Evolutionary conservation across 2,329 filamentous ascomycete genomes (phyloP).

Genomic region (Verticillium alfalfae): DNA sequence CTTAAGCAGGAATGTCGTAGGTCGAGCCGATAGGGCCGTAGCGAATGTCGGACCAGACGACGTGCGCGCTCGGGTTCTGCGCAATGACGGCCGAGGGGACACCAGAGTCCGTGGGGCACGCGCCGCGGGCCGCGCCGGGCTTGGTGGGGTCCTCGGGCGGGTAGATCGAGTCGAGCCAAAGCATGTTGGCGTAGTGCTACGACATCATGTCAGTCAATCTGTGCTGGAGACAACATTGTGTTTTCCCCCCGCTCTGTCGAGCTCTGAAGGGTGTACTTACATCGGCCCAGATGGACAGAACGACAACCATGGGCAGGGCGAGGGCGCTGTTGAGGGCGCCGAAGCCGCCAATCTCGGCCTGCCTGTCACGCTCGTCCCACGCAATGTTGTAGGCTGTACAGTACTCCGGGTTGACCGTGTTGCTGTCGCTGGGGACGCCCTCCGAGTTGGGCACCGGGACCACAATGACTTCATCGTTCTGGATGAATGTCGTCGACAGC

Average conservation of each 20-base stretch:
- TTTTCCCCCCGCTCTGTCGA: too few species aligned
- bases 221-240: neutral
- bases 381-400: conserved; percentile 47
- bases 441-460: conserved; percentile 36
- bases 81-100: conserved; percentile 15
- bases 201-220: neutral
- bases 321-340: conserved; percentile 45
- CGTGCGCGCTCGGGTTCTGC: conserved; percentile 20
- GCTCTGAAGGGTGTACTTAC: neutral
- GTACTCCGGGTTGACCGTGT: conserved; percentile 46
- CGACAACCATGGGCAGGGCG: conserved; percentile 53
- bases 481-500: conserved; percentile 55
- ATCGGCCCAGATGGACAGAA: conserved; percentile 58
- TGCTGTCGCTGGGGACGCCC: conserved; percentile 15
- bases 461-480: conserved; percentile 47
- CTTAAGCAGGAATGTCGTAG: neutral
- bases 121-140: conserved; percentile 17
- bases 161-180: conserved; percentile 63
- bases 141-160: conserved; percentile 27
- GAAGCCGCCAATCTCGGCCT: conserved; percentile 48
- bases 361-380: conserved; percentile 47
- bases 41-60: conserved; percentile 43
- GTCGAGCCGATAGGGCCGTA: conserved; percentile 38
- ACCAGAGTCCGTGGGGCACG: conserved; percentile 16
- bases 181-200: conserved; percentile 55